These are phyloP conservation scores for Suaeda aralocaspica DNA, from an alignment of 148 eudicot genomes.

Conservation along the genomic window DNA sequence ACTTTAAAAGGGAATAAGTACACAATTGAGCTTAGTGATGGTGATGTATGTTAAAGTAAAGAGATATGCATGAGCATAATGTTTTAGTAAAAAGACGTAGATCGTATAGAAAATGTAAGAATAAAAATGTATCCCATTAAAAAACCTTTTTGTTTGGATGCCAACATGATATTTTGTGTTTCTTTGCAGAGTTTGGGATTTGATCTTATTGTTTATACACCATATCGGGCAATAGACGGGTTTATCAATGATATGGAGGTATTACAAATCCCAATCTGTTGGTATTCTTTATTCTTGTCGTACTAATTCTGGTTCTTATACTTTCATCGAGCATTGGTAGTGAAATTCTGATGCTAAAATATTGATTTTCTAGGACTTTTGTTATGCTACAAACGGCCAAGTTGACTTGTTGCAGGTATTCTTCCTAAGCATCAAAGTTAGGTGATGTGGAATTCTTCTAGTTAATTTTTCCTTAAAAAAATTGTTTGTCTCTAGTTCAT, in stretches of 20 bases:
- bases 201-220: slow-evolving; percentile 93
- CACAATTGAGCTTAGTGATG: not conserved
- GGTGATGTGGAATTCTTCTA: not conserved
- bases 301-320: not conserved
- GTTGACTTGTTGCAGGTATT: slow-evolving; percentile 60
- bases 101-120: not conserved
- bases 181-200: slow-evolving; percentile 83
- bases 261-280: not conserved
- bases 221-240: slow-evolving; percentile 87
- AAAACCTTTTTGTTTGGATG: slow-evolving; percentile 9
- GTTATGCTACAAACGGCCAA: slow-evolving; percentile 52
- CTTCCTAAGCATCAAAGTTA: not conserved
- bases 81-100: not conserved
- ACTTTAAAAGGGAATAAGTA: not conserved
- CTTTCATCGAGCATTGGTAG: not conserved
- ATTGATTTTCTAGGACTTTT: slow-evolving; percentile 52
- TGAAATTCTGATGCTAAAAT: slow-evolving; percentile 14
- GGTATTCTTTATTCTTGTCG: not conserved
- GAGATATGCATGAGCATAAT: not conserved
- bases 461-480: not conserved
- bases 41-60: not conserved
- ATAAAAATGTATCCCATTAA: not conserved
- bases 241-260: slow-evolving; percentile 88
- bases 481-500: not conserved
- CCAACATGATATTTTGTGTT: slow-evolving; percentile 6